Conservation (phyloP, 2,329 filamentous ascomycete genomes). For the Myrmaecium sp. region DNA sequence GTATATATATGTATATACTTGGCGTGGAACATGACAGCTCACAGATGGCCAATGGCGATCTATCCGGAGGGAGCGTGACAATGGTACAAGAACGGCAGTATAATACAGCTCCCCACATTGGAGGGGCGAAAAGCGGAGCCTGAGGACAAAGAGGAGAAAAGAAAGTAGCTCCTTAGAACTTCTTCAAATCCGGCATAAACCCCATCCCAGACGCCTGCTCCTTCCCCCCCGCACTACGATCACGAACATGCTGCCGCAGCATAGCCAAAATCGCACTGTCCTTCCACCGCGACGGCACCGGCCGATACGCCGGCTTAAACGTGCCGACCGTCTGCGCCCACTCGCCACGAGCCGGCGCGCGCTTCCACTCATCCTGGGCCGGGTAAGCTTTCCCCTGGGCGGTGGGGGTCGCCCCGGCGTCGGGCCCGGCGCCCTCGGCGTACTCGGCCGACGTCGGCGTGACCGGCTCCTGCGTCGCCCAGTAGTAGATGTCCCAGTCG, state of each 20-base stretch:
- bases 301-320: constrained; percentile 84
- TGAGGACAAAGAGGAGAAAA: too few species aligned
- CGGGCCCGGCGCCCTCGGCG: constrained; percentile 34
- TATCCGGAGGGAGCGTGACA: too few species aligned
- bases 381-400: constrained; percentile 25
- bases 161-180: too few species aligned
- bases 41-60: too few species aligned
- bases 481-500: constrained; percentile 99
- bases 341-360: constrained; percentile 48
- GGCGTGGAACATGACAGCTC: too few species aligned
- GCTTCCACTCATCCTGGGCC: constrained; percentile 27
- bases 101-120: too few species aligned
- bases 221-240: constrained; percentile 48
- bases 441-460: constrained; percentile 39
- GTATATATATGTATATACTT: too few species aligned
- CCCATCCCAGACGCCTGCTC: constrained; percentile 29
- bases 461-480: constrained; percentile 82
- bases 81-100: too few species aligned
- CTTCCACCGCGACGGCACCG: constrained; percentile 73
- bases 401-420: constrained; percentile 24
- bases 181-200: constrained; percentile 34
- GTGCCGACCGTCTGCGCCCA: constrained; percentile 95
- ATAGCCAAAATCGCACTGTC: constrained; percentile 62
- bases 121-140: too few species aligned
- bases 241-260: constrained; percentile 65